Evolutionary conservation across 768 basidiomycete genomes (phyloP).

Genomic region (Leucosporidium creatinivorum): DNA sequence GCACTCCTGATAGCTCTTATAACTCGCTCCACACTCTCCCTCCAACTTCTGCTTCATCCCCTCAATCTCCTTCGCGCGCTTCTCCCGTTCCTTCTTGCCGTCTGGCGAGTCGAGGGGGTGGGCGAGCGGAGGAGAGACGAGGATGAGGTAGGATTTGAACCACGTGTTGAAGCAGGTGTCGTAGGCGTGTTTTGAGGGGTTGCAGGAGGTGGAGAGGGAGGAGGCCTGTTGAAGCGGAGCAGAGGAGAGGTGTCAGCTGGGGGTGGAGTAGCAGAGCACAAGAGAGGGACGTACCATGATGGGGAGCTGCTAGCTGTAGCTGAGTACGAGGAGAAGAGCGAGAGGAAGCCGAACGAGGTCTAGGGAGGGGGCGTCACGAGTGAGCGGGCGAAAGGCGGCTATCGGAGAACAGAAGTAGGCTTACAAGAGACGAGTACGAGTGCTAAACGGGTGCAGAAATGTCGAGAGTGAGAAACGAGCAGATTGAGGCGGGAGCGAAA

Average conservation of each 20-base stretch:
- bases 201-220: constrained; percentile 76
- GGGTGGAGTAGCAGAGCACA: background rate
- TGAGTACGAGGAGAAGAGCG: too few species aligned
- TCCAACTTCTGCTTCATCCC: constrained; percentile 84
- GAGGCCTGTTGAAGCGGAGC: constrained; percentile 17
- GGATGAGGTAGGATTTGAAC: constrained; percentile 95
- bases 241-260: background rate
- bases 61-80: constrained; percentile 48
- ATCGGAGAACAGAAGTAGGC: too few species aligned
- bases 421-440: too few species aligned
- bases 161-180: constrained; percentile 95
- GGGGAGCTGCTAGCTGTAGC: too few species aligned
- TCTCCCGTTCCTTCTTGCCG: constrained; percentile 34
- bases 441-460: too few species aligned
- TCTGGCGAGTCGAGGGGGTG: constrained; percentile 41
- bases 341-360: too few species aligned
- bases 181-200: constrained; percentile 78
- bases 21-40: constrained; percentile 70
- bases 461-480: too few species aligned
- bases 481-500: too few species aligned
- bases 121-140: constrained; percentile 47
- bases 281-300: background rate
- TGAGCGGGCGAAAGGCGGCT: too few species aligned
- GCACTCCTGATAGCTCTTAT: constrained; percentile 71
- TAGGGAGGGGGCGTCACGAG: too few species aligned